phyloP scores from a whole-genome alignment of 2,329 filamentous ascomycete genomes.

The Colletotrichum lini region DNA sequence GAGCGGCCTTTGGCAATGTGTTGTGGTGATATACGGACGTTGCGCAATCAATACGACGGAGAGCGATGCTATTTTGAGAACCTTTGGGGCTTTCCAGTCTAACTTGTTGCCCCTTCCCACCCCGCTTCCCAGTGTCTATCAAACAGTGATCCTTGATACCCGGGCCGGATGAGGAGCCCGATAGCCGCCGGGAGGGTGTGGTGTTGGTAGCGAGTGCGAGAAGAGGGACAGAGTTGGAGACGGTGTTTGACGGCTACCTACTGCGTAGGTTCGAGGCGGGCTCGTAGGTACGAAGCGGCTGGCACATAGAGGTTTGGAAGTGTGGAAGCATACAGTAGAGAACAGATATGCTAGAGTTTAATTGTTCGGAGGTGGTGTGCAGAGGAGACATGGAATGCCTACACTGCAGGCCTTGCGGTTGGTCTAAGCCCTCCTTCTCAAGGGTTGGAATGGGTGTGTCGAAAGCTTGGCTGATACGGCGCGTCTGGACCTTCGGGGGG shows the following conservation, averaged over 20 bases:
- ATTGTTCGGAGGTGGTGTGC: not conserved
- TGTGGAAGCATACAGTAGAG: not conserved
- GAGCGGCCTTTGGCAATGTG: too few species aligned
- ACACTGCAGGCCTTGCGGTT: not conserved
- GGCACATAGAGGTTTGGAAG: not conserved
- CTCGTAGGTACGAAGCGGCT: not conserved
- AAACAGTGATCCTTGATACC: too few species aligned
- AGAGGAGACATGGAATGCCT: not conserved
- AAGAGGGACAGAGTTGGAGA: too few species aligned
- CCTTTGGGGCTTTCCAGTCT: not conserved
- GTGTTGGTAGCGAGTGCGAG: not conserved
- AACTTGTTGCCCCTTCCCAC: not conserved
- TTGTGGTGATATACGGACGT: not conserved
- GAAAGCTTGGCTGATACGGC: not conserved
- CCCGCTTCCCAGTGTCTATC: too few species aligned
- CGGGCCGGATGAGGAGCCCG: too few species aligned
- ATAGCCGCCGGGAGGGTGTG: not conserved
- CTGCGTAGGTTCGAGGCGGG: not conserved
- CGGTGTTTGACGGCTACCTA: too few species aligned
- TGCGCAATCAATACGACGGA: not conserved
- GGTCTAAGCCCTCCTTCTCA: not conserved
- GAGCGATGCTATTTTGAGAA: not conserved
- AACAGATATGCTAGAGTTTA: not conserved
- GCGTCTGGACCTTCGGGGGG: not conserved
- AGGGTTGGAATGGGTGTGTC: not conserved